These are phyloP conservation scores for Pleurotus citrinopileatus DNA, from an alignment of 768 basidiomycete species.

Conservation along the genomic window DNA sequence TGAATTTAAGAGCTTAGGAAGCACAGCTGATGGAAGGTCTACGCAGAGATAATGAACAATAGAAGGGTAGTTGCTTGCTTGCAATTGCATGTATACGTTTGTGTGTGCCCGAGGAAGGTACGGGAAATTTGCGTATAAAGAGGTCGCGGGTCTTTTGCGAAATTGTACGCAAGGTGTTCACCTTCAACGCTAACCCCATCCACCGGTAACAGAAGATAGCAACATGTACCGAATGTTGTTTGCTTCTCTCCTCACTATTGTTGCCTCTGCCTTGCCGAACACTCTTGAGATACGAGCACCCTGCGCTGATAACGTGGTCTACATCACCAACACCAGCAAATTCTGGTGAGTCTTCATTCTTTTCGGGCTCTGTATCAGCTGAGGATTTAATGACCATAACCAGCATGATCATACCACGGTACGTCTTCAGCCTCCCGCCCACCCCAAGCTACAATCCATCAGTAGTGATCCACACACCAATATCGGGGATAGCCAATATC, in stretches of 20 bases:
- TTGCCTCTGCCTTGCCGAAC: background rate
- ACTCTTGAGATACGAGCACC: background rate
- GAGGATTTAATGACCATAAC: background rate
- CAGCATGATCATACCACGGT: conserved; percentile 13
- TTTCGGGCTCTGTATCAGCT: conserved; percentile 43
- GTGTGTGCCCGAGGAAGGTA: too few species aligned
- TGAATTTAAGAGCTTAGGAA: background rate
- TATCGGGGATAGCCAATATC: conserved; percentile 30
- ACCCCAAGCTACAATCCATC: too few species aligned
- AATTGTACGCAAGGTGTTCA: too few species aligned
- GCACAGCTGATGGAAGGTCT: background rate
- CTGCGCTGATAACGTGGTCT: conserved; percentile 45
- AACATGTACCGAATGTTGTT: background rate
- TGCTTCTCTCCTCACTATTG: background rate
- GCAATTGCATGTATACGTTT: background rate
- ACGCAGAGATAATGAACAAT: background rate
- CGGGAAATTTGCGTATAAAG: too few species aligned
- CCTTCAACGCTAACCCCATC: too few species aligned
- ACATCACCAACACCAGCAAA: conserved; percentile 35
- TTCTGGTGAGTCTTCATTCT: conserved; percentile 41
- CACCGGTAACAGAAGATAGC: background rate
- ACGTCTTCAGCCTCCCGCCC: conserved; percentile 8
- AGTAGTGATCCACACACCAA: conserved; percentile 23
- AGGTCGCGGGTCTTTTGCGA: too few species aligned
- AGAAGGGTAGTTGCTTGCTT: background rate